Evolutionary conservation across 257 asterid genomes (phyloP).

Genomic region (Solanum clarkiae): DNA sequence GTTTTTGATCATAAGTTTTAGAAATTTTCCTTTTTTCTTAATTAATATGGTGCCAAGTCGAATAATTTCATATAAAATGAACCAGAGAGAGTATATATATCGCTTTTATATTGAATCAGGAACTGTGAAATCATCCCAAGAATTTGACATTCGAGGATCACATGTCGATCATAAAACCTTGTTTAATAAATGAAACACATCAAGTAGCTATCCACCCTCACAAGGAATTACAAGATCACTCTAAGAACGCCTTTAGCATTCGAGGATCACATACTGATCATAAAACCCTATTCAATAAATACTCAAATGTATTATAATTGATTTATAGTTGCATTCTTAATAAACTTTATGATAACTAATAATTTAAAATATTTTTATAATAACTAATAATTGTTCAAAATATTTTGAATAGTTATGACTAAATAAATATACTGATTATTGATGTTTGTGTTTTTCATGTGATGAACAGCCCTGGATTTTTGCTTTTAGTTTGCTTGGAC

Average conservation of each 20-base stretch:
- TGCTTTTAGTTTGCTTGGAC: slow-evolving; percentile 31
- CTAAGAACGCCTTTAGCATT: neutral
- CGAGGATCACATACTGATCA: neutral
- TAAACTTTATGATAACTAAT: neutral
- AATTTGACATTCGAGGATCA: no score
- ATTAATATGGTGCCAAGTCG: no score
- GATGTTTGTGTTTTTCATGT: neutral
- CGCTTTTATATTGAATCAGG: no score
- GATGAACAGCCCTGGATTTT: slow-evolving; percentile 27
- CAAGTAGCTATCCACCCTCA: neutral
- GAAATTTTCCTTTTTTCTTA: no score
- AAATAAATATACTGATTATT: neutral
- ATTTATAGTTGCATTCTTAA: neutral
- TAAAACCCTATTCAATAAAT: neutral
- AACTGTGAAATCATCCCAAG: no score
- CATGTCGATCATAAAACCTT: neutral
- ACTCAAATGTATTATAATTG: no score
- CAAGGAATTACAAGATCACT: neutral
- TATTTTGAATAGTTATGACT: neutral
- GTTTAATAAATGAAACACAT: neutral
- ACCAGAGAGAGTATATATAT: no score
- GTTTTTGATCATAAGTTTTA: no score
- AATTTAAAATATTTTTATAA: neutral
- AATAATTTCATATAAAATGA: no score
- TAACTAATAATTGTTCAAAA: no score